A percentile compares a stretch with the other conserved stretches of the same genome.
Evolutionary conservation across 2,329 filamentous ascomycete genomes (phyloP).

Genomic region (Colletotrichum eremochloae): DNA sequence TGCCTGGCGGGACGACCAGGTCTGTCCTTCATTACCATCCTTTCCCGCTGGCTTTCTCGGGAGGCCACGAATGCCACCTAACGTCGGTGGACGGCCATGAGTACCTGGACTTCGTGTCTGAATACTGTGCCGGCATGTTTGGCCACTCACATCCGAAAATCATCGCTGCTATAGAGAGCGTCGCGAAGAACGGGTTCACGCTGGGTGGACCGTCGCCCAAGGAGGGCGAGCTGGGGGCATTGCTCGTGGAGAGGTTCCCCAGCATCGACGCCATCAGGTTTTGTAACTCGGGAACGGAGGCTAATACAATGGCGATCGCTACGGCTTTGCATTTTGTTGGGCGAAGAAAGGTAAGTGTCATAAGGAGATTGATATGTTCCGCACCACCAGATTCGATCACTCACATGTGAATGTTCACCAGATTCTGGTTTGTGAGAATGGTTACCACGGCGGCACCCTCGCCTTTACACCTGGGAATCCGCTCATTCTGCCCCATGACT

Average conservation of each 20-base stretch:
- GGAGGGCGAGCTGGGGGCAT: slow-evolving; percentile 64
- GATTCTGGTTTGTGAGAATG: slow-evolving; percentile 61
- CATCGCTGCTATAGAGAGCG: slow-evolving; percentile 59
- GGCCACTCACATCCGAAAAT: slow-evolving; percentile 74
- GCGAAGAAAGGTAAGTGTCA: slow-evolving; percentile 55
- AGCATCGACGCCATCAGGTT: slow-evolving; percentile 69
- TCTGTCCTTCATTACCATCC: slow-evolving; percentile 59
- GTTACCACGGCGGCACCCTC: slow-evolving; percentile 64
- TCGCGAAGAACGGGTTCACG: slow-evolving; percentile 64
- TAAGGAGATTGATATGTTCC: background rate
- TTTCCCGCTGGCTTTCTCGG: slow-evolving; percentile 59
- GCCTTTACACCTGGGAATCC: slow-evolving; percentile 53
- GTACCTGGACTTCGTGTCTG: slow-evolving; percentile 73
- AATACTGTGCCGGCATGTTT: slow-evolving; percentile 75
- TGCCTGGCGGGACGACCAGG: slow-evolving; percentile 63
- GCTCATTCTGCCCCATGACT: slow-evolving; percentile 65
- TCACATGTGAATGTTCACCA: background rate
- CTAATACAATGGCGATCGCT: slow-evolving; percentile 71
- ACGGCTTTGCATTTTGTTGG: slow-evolving; percentile 62
- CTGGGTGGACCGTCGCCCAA: slow-evolving; percentile 65
- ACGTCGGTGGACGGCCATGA: slow-evolving; percentile 57
- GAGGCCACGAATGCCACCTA: slow-evolving; percentile 52
- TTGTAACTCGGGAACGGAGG: slow-evolving; percentile 76
- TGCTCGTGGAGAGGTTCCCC: slow-evolving; percentile 66
- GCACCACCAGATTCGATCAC: background rate